Evolutionary conservation across 768 basidiomycete species (phyloP).

Genomic region (Boletellus ananas): DNA sequence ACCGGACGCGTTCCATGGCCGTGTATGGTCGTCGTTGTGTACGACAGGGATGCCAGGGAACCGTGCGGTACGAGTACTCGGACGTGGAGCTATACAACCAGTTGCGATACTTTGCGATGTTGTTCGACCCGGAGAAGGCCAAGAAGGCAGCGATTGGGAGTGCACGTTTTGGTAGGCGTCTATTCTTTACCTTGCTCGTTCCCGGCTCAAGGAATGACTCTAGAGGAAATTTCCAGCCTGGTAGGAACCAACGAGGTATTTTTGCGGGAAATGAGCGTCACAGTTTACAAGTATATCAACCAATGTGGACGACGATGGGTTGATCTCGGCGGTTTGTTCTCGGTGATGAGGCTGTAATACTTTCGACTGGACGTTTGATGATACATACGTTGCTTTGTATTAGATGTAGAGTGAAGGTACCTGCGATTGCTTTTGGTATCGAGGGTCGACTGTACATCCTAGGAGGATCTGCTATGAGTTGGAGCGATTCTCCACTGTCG

Average conservation of each 20-base stretch:
- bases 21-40: slow-evolving; percentile 87
- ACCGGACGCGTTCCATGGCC: slow-evolving; percentile 89
- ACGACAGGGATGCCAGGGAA: slow-evolving; percentile 28
- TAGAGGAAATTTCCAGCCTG: slow-evolving; percentile 57
- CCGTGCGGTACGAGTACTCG: slow-evolving; percentile 55
- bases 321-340: slow-evolving; percentile 73
- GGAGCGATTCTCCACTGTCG: slow-evolving; percentile 39
- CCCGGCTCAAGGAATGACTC: neutral
- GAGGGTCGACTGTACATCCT: neutral
- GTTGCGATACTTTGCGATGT: slow-evolving; percentile 71
- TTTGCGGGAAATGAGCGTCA: slow-evolving; percentile 48
- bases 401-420: slow-evolving; percentile 6
- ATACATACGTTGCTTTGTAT: slow-evolving; percentile 1
- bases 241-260: slow-evolving; percentile 46
- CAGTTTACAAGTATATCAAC: slow-evolving; percentile 78
- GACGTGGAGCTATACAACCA: slow-evolving; percentile 88
- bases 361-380: too few species aligned
- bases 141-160: slow-evolving; percentile 48
- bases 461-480: neutral
- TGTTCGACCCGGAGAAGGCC: slow-evolving; percentile 74
- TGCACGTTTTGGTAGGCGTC: slow-evolving; percentile 36
- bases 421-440: slow-evolving; percentile 6
- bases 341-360: slow-evolving; percentile 63
- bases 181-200: neutral
- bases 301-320: slow-evolving; percentile 91